Conservation (phyloP, 306 rosid genomes). For the Begonia masoniana region DNA sequence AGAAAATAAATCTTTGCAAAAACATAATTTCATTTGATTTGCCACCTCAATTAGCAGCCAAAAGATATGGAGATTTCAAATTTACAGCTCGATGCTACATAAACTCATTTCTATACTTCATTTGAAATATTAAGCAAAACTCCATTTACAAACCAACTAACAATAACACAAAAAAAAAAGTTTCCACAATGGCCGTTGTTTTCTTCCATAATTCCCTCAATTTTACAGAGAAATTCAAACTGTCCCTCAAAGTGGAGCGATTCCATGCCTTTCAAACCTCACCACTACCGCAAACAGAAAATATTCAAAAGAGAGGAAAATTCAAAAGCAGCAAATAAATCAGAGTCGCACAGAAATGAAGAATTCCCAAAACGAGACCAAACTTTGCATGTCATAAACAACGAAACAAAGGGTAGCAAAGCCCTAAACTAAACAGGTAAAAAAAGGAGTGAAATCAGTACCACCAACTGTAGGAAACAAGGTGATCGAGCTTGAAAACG, state of each 20-base stretch:
- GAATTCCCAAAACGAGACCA: not conserved
- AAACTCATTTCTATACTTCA: too few relatives aligned
- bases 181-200: not conserved
- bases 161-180: too few relatives aligned
- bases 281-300: not conserved
- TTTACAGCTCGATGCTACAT: not conserved
- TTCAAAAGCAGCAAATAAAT: not conserved
- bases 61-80: too few relatives aligned
- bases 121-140: too few relatives aligned
- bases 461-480: slow-evolving; percentile 79
- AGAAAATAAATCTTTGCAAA: too few relatives aligned
- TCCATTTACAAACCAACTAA: too few relatives aligned
- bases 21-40: too few relatives aligned
- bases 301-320: slow-evolving; percentile 2
- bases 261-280: too few relatives aligned
- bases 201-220: slow-evolving; percentile 3
- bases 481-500: slow-evolving; percentile 82
- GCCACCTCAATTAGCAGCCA: too few relatives aligned
- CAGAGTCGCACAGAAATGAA: not conserved
- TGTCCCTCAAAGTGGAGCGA: too few relatives aligned
- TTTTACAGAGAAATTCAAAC: not conserved
- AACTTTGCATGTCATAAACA: slow-evolving; percentile 5
- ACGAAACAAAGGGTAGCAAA: not conserved
- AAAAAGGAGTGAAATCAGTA: slow-evolving; percentile 23
- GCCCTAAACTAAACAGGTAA: not conserved